A percentile compares a stretch with the other conserved stretches of the same genome.
These are phyloP conservation scores for Trapa bicornis DNA, from an alignment of 345 rosid species.

Conservation along the genomic window DNA sequence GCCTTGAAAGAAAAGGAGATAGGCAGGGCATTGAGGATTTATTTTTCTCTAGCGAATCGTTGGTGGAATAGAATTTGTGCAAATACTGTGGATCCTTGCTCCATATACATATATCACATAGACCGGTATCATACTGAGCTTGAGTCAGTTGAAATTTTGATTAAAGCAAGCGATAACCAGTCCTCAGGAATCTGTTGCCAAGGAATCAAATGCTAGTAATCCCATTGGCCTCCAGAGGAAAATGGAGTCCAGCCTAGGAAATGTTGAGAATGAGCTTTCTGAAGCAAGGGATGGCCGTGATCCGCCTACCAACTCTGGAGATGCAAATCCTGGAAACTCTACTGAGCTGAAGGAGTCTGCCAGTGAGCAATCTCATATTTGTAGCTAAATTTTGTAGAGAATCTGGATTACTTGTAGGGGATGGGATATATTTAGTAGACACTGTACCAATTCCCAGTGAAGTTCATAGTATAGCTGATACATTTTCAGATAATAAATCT, in stretches of 20 bases:
- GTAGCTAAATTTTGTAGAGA: conserved; percentile 24
- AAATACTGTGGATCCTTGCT: conserved; percentile 65
- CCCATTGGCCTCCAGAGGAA: conserved; percentile 47
- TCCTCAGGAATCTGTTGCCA: conserved; percentile 30
- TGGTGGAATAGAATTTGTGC: conserved; percentile 60
- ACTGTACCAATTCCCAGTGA: conserved; percentile 16
- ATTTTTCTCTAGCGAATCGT: not conserved
- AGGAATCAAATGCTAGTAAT: conserved; percentile 51
- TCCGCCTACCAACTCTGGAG: conserved; percentile 19
- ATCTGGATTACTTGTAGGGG: conserved; percentile 23
- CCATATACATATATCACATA: conserved; percentile 60
- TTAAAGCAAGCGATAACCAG: conserved; percentile 68
- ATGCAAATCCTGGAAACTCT: conserved; percentile 23
- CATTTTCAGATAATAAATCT: conserved; percentile 21
- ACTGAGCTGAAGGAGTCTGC: conserved; percentile 26
- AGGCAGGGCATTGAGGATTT: conserved; percentile 90
- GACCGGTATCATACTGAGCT: conserved; percentile 36
- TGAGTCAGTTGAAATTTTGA: conserved; percentile 27
- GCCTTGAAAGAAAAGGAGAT: conserved; percentile 54
- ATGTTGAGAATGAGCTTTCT: conserved; percentile 19
- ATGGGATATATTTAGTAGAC: conserved; percentile 18
- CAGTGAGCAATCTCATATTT: conserved; percentile 24
- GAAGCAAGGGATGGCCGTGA: conserved; percentile 21
- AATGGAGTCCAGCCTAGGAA: conserved; percentile 53
- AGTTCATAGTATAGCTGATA: conserved; percentile 16